Conservation (phyloP, 257 asterid species). For the Przewalskia tangutica region DNA sequence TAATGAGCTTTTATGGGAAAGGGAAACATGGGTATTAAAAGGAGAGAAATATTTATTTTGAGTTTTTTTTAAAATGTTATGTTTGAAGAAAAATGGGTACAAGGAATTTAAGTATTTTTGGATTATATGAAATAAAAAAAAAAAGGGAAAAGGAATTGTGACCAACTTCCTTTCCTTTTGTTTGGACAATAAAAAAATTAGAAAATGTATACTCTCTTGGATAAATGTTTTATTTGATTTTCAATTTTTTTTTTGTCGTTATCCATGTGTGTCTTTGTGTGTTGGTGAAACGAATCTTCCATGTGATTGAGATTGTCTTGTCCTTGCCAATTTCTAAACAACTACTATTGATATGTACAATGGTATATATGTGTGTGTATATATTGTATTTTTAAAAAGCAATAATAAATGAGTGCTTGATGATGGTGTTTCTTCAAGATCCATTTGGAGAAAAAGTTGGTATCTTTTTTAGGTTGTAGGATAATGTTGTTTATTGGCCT, state of each 20-base stretch:
- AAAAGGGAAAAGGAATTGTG: background rate
- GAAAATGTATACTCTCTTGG: background rate
- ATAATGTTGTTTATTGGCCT: background rate
- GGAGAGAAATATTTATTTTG: no score
- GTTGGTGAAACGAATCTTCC: conserved; percentile 4
- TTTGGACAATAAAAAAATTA: background rate
- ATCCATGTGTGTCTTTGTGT: background rate
- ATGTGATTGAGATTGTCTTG: background rate
- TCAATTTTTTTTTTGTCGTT: background rate
- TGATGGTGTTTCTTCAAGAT: background rate
- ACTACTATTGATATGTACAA: background rate
- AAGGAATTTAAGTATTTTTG: background rate
- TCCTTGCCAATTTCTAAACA: background rate
- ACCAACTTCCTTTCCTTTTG: background rate
- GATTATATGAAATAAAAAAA: background rate
- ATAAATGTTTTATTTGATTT: background rate
- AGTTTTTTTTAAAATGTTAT: background rate
- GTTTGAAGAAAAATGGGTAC: background rate
- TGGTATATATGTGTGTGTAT: background rate
- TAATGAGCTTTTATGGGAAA: no score
- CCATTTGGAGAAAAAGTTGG: background rate
- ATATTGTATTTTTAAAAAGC: background rate
- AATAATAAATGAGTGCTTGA: background rate
- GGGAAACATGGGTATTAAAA: no score
- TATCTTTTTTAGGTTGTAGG: background rate